Conservation (phyloP, 768 basidiomycete species). For the Termitomyces sp. region DNA sequence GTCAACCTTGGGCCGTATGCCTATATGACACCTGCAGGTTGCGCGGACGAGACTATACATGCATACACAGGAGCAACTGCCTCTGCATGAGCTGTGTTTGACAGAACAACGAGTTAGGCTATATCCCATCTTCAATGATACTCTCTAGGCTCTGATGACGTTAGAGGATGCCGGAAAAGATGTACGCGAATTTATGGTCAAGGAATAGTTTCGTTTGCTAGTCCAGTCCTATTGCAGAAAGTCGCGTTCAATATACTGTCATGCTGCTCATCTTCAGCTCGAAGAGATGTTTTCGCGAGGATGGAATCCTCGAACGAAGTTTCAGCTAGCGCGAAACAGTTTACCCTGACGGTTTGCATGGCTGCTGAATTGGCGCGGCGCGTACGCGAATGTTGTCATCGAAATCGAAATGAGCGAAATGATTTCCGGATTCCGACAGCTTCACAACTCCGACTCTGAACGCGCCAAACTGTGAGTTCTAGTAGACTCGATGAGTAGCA, state of each 20-base stretch:
- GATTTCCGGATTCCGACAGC: background rate
- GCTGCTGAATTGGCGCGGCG: no score
- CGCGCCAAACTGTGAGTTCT: background rate
- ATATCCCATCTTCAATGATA: no score
- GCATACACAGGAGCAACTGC: conserved; percentile 55
- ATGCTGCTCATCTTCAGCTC: no score
- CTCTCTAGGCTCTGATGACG: background rate
- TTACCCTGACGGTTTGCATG: background rate
- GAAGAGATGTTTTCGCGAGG: no score
- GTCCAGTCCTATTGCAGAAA: background rate
- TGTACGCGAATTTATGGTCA: background rate
- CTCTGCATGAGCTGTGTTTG: conserved; percentile 14
- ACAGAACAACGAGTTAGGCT: no score
- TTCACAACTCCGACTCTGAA: background rate
- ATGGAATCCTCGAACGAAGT: no score
- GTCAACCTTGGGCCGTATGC: conserved; percentile 51
- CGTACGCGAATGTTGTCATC: background rate
- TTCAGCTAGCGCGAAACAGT: background rate
- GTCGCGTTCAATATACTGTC: background rate
- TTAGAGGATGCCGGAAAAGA: background rate
- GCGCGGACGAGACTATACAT: conserved; percentile 55
- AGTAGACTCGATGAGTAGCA: conserved; percentile 7
- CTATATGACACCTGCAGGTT: conserved; percentile 54
- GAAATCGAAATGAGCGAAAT: background rate
- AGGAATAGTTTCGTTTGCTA: background rate